These are phyloP conservation scores for Clitoria ternatea DNA, from an alignment of 306 rosid genomes.

Conservation along the genomic window DNA sequence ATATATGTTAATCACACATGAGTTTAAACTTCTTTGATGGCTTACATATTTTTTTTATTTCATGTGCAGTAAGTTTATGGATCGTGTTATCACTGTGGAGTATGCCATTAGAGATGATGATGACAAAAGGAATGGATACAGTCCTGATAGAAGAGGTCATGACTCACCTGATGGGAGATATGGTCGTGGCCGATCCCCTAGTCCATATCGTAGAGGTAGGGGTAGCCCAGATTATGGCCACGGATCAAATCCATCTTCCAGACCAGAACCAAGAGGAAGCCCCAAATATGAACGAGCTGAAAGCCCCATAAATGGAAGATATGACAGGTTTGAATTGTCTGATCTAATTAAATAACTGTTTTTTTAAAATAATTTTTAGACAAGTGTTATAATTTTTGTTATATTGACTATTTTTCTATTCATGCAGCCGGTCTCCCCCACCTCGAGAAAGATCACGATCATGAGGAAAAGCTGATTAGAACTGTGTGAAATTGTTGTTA, in stretches of 20 bases:
- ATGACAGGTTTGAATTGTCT: slow-evolving; percentile 51
- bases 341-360: background rate
- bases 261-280: slow-evolving; percentile 62
- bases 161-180: slow-evolving; percentile 71
- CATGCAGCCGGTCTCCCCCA: slow-evolving; percentile 70
- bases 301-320: slow-evolving; percentile 66
- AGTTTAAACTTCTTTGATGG: background rate
- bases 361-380: background rate
- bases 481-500: slow-evolving; percentile 32
- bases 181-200: slow-evolving; percentile 68
- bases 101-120: slow-evolving; percentile 84
- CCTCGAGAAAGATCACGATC: slow-evolving; percentile 49
- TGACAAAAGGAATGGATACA: slow-evolving; percentile 58
- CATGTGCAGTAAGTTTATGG: slow-evolving; percentile 74
- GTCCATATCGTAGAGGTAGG: slow-evolving; percentile 72
- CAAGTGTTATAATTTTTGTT: background rate
- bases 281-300: slow-evolving; percentile 54
- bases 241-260: slow-evolving; percentile 60
- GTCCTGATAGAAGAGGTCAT: slow-evolving; percentile 78
- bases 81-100: slow-evolving; percentile 76
- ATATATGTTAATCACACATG: background rate
- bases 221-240: slow-evolving; percentile 82
- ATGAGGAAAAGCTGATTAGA: slow-evolving; percentile 29
- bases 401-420: slow-evolving; percentile 8
- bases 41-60: slow-evolving; percentile 30